Evolutionary conservation across 495 filamentous ascomycete genomes (phyloP).

Genomic region (Sabuloglossum arenarium): DNA sequence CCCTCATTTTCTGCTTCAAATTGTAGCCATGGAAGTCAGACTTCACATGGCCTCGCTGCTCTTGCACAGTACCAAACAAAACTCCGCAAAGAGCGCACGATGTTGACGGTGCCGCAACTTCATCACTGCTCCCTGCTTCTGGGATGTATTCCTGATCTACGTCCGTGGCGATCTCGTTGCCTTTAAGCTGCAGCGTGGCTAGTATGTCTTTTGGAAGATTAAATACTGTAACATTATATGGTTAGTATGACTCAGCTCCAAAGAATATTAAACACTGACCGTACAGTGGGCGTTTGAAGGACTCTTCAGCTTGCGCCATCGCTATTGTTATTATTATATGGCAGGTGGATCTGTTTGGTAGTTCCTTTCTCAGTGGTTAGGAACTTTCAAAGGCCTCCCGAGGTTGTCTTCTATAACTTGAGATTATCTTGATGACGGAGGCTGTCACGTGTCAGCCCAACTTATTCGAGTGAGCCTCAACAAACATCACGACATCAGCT

Average conservation of each 20-base stretch:
- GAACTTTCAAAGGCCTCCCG: too few relatives aligned
- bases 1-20: constrained; percentile 67
- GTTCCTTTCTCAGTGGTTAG: too few relatives aligned
- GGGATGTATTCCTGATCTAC: neutral
- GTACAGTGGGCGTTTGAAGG: constrained; percentile 43
- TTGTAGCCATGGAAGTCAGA: constrained; percentile 95
- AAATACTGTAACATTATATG: constrained; percentile 36
- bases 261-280: constrained; percentile 19
- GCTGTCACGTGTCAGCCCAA: too few relatives aligned
- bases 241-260: constrained; percentile 6
- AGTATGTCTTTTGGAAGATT: constrained; percentile 68
- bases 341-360: too few relatives aligned
- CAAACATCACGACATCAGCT: too few relatives aligned
- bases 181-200: constrained; percentile 38
- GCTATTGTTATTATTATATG: constrained; percentile 14
- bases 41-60: constrained; percentile 67
- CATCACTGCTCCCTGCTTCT: constrained; percentile 3
- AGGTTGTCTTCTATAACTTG: too few relatives aligned
- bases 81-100: constrained; percentile 66
- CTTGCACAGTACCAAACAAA: constrained; percentile 44
- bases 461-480: too few relatives aligned
- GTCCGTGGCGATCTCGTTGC: neutral
- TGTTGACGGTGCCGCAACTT: constrained; percentile 36
- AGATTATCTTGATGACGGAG: too few relatives aligned
- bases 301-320: constrained; percentile 42